Evolutionary conservation across 352 stramenopile species (phyloP).

Genomic region (Blastocystis sp.): DNA sequence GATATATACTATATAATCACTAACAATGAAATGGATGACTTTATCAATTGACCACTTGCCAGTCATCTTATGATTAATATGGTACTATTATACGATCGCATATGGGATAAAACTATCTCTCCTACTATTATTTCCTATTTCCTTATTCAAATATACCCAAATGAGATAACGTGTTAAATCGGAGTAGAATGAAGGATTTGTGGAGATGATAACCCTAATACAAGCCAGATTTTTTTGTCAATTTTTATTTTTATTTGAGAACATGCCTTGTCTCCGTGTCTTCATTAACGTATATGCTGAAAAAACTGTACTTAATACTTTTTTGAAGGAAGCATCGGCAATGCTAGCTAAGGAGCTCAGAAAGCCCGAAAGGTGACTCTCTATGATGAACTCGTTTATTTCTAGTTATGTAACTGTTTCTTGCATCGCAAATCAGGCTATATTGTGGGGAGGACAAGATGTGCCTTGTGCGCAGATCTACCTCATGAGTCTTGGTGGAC

Average conservation of each 20-base stretch:
- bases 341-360: constrained; percentile 22
- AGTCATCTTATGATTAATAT: no score
- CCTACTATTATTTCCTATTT: no score
- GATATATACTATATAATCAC: no score
- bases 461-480: constrained; percentile 50
- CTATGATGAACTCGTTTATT: background rate
- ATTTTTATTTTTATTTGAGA: background rate
- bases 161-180: no score
- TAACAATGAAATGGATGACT: no score
- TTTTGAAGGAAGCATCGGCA: constrained; percentile 38
- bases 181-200: no score
- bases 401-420: constrained; percentile 49
- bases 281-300: constrained; percentile 54
- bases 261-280: constrained; percentile 42
- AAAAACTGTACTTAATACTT: background rate
- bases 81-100: no score
- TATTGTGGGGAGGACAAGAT: constrained; percentile 42
- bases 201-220: no score
- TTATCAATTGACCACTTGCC: no score
- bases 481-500: constrained; percentile 56
- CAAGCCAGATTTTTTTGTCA: background rate
- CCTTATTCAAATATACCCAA: no score
- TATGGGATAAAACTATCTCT: no score
- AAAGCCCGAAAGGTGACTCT: constrained; percentile 21
- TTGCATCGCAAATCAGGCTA: constrained; percentile 19